These are phyloP conservation scores for Eragrostis curvula DNA, from an alignment of 176 grass and related monocot species.

Conservation along the genomic window DNA sequence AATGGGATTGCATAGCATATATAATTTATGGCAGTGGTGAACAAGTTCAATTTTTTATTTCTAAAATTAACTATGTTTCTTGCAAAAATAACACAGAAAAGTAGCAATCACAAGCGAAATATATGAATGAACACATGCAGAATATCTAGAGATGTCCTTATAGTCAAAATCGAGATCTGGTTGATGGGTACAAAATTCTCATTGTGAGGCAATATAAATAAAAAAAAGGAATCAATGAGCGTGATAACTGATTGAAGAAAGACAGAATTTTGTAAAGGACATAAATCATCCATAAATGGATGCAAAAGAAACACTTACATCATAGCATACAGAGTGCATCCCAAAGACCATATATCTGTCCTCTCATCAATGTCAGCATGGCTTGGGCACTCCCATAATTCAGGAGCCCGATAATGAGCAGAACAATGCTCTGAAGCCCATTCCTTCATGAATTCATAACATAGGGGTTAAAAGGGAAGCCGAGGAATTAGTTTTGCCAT, in stretches of 20 bases:
- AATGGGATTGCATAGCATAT: background rate
- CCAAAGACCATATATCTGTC: constrained; percentile 91
- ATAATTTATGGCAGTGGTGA: background rate
- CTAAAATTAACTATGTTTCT: background rate
- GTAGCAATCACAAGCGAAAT: background rate
- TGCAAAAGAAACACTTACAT: constrained; percentile 58
- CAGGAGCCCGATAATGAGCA: constrained; percentile 72
- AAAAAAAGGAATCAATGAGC: background rate
- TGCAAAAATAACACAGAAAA: background rate
- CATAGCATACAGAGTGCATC: constrained; percentile 79
- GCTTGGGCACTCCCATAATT: constrained; percentile 77
- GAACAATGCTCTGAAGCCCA: constrained; percentile 85
- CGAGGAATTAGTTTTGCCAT: constrained; percentile 3
- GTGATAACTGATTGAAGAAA: background rate
- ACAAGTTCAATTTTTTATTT: background rate
- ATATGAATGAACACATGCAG: background rate
- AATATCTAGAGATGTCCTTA: background rate
- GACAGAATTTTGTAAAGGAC: background rate
- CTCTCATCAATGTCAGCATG: constrained; percentile 80
- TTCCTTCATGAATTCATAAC: constrained; percentile 55
- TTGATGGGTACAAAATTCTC: background rate
- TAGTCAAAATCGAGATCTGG: background rate
- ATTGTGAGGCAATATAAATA: background rate
- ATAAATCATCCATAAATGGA: constrained; percentile 7
- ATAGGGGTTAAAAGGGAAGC: background rate